A percentile compares a stretch with the other conserved stretches of the same genome.
Conservation (phyloP, 208 protist species). For the Wallacemonas rigidus region DNA sequence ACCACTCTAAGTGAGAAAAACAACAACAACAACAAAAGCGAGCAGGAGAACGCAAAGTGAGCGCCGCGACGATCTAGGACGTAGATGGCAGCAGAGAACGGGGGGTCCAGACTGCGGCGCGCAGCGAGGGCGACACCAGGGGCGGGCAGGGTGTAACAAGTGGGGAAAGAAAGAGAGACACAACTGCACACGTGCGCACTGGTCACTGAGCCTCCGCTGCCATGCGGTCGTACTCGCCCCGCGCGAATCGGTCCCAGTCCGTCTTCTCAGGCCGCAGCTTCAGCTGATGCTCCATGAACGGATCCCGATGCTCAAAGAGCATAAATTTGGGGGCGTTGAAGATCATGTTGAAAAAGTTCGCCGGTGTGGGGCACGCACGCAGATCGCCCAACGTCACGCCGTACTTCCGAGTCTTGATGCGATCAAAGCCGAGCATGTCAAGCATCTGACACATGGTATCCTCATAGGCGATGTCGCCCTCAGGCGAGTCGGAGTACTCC, state of each 20-base stretch:
- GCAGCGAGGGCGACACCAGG: too few relatives aligned
- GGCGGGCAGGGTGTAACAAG: too few relatives aligned
- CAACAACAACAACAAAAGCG: conserved; percentile 1
- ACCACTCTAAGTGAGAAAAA: not conserved
- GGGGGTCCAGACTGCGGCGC: too few relatives aligned
- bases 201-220: conserved; percentile 75
- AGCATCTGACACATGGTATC: conserved; percentile 96
- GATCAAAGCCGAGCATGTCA: conserved; percentile 90
- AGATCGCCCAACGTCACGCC: conserved; percentile 91
- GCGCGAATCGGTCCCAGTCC: conserved; percentile 95
- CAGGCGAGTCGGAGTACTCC: conserved; percentile 60
- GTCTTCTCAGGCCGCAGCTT: conserved; percentile 69
- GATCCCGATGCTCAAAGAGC: conserved; percentile 92
- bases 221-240: conserved; percentile 92
- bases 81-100: too few relatives aligned
- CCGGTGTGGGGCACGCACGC: conserved; percentile 79
- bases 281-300: conserved; percentile 81
- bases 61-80: too few relatives aligned
- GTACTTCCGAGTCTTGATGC: conserved; percentile 35
- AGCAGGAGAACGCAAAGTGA: too few relatives aligned
- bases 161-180: too few relatives aligned
- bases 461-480: conserved; percentile 61
- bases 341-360: conserved; percentile 95
- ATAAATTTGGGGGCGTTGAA: conserved; percentile 96
- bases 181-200: not conserved